Conservation (phyloP, 2,329 filamentous ascomycete species). For the Thelonectria blattea region DNA sequence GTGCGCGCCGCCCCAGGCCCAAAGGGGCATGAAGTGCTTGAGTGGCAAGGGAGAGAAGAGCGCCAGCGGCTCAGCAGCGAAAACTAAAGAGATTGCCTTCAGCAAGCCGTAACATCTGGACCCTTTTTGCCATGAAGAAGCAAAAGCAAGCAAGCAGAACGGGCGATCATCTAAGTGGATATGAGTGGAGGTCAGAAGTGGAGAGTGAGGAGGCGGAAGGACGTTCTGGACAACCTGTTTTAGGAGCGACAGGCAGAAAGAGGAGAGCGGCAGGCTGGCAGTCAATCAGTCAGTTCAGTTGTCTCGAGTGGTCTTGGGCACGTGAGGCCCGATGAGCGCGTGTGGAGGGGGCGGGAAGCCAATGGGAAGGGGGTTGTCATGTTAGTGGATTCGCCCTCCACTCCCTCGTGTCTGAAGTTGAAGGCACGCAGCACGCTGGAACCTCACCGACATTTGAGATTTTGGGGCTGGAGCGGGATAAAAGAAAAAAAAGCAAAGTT, state of each 20-base stretch:
- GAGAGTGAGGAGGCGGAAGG: too few species aligned
- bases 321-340: not conserved
- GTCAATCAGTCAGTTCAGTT: too few species aligned
- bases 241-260: not conserved
- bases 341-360: constrained; percentile 14
- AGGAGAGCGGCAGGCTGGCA: not conserved
- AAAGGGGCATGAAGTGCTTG: not conserved
- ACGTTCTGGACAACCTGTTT: not conserved
- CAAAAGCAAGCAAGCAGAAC: not conserved
- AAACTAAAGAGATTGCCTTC: not conserved
- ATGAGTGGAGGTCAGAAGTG: not conserved
- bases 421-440: constrained; percentile 5
- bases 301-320: not conserved
- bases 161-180: not conserved
- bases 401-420: not conserved
- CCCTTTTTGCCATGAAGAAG: too few species aligned
- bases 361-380: constrained; percentile 7
- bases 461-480: too few species aligned
- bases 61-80: not conserved
- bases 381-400: constrained; percentile 2
- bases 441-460: constrained; percentile 12
- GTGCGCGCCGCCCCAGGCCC: too few species aligned
- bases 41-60: not conserved
- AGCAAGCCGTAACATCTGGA: too few species aligned
- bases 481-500: not conserved